A percentile compares a stretch with the other conserved stretches of the same genome.
Conservation (phyloP, 768 basidiomycete genomes). For the Boletus vermiculosoides region DNA sequence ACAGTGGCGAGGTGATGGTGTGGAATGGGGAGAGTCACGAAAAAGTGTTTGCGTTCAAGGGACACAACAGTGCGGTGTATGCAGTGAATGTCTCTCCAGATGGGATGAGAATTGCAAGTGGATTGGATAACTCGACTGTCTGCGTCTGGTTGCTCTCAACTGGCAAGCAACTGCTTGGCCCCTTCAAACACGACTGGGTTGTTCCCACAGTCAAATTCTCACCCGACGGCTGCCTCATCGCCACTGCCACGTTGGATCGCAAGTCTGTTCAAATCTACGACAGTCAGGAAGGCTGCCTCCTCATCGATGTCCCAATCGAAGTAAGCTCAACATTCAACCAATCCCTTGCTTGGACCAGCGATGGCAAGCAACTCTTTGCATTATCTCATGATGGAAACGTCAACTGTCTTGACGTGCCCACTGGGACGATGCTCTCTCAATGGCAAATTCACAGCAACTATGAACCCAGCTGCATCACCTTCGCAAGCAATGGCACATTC, state of each 20-base stretch:
- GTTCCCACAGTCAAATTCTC: constrained; percentile 6
- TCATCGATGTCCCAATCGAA: not conserved
- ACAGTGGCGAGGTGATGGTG: too few relatives aligned
- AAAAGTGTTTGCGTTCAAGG: not conserved
- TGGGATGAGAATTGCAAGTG: not conserved
- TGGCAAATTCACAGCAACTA: not conserved
- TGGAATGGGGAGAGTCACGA: not conserved
- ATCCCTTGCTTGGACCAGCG: not conserved
- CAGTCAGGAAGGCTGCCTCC: not conserved
- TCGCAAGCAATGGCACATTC: too few relatives aligned
- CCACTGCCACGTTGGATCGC: not conserved
- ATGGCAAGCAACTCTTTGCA: not conserved
- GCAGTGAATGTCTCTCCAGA: not conserved
- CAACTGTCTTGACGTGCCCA: not conserved
- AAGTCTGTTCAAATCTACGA: constrained; percentile 1
- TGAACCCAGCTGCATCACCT: not conserved
- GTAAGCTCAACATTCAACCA: not conserved
- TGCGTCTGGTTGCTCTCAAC: constrained; percentile 8
- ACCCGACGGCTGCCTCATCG: constrained; percentile 3
- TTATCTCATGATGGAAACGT: not conserved
- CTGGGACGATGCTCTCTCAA: not conserved
- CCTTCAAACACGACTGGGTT: not conserved
- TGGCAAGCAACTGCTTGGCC: not conserved
- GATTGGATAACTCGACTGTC: not conserved
- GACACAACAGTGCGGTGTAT: not conserved